These are phyloP conservation scores for Tolypocladium tundrense DNA, from an alignment of 2,329 filamentous ascomycete species.

Conservation along the genomic window DNA sequence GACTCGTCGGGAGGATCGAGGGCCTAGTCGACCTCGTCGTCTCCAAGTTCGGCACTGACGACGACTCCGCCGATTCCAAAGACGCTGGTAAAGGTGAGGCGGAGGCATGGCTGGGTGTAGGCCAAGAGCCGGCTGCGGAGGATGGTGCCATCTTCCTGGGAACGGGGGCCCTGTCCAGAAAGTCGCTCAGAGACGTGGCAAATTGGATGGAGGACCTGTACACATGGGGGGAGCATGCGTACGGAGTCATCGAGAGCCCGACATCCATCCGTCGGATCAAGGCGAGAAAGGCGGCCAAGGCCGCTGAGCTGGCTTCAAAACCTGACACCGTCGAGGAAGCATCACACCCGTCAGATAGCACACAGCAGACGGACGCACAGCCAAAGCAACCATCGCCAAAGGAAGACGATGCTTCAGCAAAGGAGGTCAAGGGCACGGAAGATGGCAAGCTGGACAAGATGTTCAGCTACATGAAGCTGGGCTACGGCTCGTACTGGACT, in stretches of 20 bases:
- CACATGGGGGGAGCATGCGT: slow-evolving; percentile 71
- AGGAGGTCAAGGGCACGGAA: slow-evolving; percentile 10
- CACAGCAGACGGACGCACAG: not conserved
- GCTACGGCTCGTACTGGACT: slow-evolving; percentile 58
- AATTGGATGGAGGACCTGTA: slow-evolving; percentile 88
- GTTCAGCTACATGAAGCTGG: slow-evolving; percentile 55
- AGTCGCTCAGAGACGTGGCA: slow-evolving; percentile 62
- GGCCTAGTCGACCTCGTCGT: slow-evolving; percentile 84
- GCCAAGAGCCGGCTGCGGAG: slow-evolving; percentile 54
- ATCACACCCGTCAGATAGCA: not conserved
- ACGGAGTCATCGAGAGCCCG: slow-evolving; percentile 74
- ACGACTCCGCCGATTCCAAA: slow-evolving; percentile 16
- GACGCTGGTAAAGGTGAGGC: slow-evolving; percentile 8
- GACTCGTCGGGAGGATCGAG: slow-evolving; percentile 68
- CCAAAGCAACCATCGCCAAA: not conserved
- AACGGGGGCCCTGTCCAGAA: slow-evolving; percentile 59
- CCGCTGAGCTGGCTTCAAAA: not conserved
- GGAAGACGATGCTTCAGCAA: not conserved
- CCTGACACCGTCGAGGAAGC: not conserved
- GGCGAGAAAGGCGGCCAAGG: slow-evolving; percentile 18
- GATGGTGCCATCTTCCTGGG: slow-evolving; percentile 87
- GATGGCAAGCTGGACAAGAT: slow-evolving; percentile 41
- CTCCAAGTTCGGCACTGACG: slow-evolving; percentile 63
- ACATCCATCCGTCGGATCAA: slow-evolving; percentile 49
- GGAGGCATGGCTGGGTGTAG: slow-evolving; percentile 61